Conservation (phyloP, 257 asterid species). For the Buddleja alternifolia region DNA sequence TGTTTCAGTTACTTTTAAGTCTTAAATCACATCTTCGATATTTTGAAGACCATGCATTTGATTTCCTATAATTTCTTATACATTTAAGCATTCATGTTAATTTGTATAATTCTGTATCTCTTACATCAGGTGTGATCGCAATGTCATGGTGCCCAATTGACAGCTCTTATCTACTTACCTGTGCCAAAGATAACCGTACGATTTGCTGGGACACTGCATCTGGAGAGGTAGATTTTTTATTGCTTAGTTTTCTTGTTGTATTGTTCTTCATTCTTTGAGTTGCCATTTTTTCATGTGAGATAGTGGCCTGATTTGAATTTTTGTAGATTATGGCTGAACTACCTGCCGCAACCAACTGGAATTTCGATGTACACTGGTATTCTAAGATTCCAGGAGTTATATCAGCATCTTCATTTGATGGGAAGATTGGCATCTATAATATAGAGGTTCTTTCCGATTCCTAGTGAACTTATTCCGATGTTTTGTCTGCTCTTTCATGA, state of each 20-base stretch:
- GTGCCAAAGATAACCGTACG: constrained; percentile 75
- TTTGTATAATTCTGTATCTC: constrained; percentile 10
- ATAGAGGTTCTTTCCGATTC: constrained; percentile 52
- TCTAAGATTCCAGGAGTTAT: constrained; percentile 68
- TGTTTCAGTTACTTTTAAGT: neutral
- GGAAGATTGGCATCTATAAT: constrained; percentile 67
- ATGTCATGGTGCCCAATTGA: constrained; percentile 81
- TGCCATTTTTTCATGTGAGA: neutral
- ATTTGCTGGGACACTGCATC: constrained; percentile 68
- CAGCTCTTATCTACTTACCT: constrained; percentile 66
- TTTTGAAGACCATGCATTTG: neutral
- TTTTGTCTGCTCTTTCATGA: neutral
- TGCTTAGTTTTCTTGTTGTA: neutral
- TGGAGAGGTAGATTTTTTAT: constrained; percentile 55
- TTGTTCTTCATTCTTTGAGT: neutral
- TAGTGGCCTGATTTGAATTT: neutral
- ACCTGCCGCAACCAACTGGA: constrained; percentile 74
- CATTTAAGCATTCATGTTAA: neutral
- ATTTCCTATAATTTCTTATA: neutral
- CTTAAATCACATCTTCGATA: neutral
- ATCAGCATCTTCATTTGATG: constrained; percentile 78
- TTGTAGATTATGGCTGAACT: constrained; percentile 66
- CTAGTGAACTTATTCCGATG: neutral
- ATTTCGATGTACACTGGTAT: constrained; percentile 74
- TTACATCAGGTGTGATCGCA: constrained; percentile 62